Conservation (phyloP, 2,329 filamentous ascomycete genomes). For the Colletotrichum liriopes region DNA sequence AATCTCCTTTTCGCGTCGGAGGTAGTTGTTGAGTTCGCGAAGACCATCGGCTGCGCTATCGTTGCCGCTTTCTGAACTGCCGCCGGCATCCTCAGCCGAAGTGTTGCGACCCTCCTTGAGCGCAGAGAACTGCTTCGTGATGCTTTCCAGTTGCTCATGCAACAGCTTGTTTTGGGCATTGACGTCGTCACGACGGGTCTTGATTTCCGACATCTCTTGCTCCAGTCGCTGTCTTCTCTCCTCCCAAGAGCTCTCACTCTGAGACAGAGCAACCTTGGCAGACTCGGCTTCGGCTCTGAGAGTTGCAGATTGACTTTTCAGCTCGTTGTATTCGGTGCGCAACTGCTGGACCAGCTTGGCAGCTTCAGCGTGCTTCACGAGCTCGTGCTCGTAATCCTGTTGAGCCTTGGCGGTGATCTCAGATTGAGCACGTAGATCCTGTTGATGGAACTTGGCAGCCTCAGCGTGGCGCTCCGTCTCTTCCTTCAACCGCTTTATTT, state of each 20-base stretch:
- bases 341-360: slow-evolving; percentile 86
- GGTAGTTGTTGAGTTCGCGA: slow-evolving; percentile 90
- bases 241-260: slow-evolving; percentile 90
- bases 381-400: slow-evolving; percentile 93
- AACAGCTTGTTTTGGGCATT: slow-evolving; percentile 92
- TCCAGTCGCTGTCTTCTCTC: slow-evolving; percentile 87
- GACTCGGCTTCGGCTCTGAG: slow-evolving; percentile 88
- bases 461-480: slow-evolving; percentile 86
- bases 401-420: slow-evolving; percentile 95
- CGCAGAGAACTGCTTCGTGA: slow-evolving; percentile 83
- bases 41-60: slow-evolving; percentile 76
- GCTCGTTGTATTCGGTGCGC: slow-evolving; percentile 83
- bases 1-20: slow-evolving; percentile 97
- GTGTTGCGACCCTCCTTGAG: slow-evolving; percentile 73
- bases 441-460: slow-evolving; percentile 87
- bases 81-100: slow-evolving; percentile 59
- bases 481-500: slow-evolving; percentile 86
- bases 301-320: slow-evolving; percentile 84
- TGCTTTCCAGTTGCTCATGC: slow-evolving; percentile 88
- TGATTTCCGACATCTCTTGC: slow-evolving; percentile 85
- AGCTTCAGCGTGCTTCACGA: slow-evolving; percentile 96
- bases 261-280: slow-evolving; percentile 82
- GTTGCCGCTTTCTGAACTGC: slow-evolving; percentile 60
- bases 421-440: slow-evolving; percentile 93
- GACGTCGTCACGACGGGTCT: slow-evolving; percentile 84